Evolutionary conservation across 768 basidiomycete genomes (phyloP), one percentile per base, ranked within the genome.

Genomic region (Hypsizygus marmoreus): DNA sequence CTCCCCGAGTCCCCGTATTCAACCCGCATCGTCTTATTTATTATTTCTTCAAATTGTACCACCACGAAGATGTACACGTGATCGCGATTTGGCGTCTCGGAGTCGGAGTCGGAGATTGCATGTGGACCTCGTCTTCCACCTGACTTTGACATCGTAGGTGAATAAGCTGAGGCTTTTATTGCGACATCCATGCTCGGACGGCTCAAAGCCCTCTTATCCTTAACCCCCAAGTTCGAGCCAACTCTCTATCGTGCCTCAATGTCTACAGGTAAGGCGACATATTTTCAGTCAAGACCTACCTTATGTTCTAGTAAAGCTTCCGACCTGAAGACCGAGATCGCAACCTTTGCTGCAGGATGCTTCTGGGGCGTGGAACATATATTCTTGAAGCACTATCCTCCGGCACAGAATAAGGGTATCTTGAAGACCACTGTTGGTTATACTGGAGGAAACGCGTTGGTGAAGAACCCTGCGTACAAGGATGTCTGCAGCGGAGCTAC

Each of bases 301-400:
- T 49, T 43, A 35, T 37, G 23, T 12, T 17, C n/a, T 6, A 8
- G n/a, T 12, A n/a, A 23, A 30, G 30, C 32, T 62, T 57, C 50
- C 17, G 42, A 58, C 28, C 35, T 33, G 17, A 56, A 64, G 44
- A 59, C 63, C 14, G 60, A 70, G 51, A 67, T 67, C 51, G 79
- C 73, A 4, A 74, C 77, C 6, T 77, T 76, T 40, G 73, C 80
- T 4, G 70, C 75, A 7, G 87, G 89, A 16, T 91, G 89, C 59
- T 91, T 91, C 66, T 91, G 89, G 90, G 90, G 89, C 13, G 84
- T 86, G 14, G 86, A 92, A 55, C 88, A 91, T 58, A 88, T 91
- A 61, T 91, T 90, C 63, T 58, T 88, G 43, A 88, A 89, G 67
- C 76, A 89, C 54, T 90, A 81, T 67, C 85, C 86, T 0, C 82